These are phyloP conservation scores for Aspergillus phoenicis DNA, from an alignment of 2,329 filamentous ascomycete species.

Conservation along the genomic window DNA sequence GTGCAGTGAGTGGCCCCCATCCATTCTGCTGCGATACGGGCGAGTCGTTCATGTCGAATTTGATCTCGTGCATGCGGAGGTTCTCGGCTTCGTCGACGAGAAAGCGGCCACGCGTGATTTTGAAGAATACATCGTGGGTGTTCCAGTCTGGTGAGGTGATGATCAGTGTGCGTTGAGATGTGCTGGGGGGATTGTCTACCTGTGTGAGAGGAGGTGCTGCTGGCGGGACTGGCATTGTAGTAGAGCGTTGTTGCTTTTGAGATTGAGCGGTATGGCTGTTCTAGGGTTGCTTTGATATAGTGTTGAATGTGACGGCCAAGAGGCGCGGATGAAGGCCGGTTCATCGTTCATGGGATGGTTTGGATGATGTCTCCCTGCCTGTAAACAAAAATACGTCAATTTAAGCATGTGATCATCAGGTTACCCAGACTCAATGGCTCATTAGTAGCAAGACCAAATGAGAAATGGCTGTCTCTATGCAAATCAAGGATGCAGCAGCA, in stretches of 20 bases:
- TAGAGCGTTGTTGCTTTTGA: constrained; percentile 12
- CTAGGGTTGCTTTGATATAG: constrained; percentile 13
- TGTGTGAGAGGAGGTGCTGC: constrained; percentile 18
- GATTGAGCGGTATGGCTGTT: constrained; percentile 19
- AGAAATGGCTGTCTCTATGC: too few relatives aligned
- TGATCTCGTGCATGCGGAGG: constrained; percentile 25
- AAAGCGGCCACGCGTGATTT: constrained; percentile 35
- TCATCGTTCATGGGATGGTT: too few relatives aligned
- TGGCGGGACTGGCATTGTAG: constrained; percentile 8
- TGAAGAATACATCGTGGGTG: constrained; percentile 30
- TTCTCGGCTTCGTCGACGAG: constrained; percentile 29
- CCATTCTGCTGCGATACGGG: constrained; percentile 23
- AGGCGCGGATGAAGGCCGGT: too few relatives aligned
- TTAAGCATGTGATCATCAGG: too few relatives aligned
- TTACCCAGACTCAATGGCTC: too few relatives aligned
- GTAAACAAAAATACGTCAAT: too few relatives aligned
- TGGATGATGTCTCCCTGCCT: too few relatives aligned
- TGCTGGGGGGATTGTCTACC: constrained; percentile 19
- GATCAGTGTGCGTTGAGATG: constrained; percentile 20
- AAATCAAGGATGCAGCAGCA: too few relatives aligned
- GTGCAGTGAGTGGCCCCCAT: constrained; percentile 23
- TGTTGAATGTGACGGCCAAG: background rate
- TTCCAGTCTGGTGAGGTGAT: constrained; percentile 27
- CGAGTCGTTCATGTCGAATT: constrained; percentile 28
- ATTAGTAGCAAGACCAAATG: too few relatives aligned